Evolutionary conservation across 768 basidiomycete genomes (phyloP).

Genomic region (Agaricus sinodeliciosus): DNA sequence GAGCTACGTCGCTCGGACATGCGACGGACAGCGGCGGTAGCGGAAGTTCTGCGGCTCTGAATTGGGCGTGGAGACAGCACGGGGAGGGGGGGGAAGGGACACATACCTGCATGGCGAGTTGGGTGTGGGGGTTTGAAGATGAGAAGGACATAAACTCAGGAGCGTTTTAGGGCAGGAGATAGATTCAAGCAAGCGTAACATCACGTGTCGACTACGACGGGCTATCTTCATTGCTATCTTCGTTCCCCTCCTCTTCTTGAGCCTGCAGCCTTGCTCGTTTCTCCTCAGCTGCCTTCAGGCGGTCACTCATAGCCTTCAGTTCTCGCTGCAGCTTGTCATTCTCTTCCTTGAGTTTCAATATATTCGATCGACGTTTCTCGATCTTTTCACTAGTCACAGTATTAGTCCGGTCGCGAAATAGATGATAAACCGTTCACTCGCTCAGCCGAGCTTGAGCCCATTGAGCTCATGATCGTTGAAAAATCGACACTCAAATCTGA

Average conservation of each 20-base stretch:
- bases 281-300: slow-evolving; percentile 70
- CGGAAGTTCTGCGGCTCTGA: slow-evolving; percentile 38
- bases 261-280: slow-evolving; percentile 41
- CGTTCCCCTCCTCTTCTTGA: slow-evolving; percentile 24
- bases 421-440: slow-evolving; percentile 29
- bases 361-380: slow-evolving; percentile 72
- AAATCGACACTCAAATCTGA: slow-evolving; percentile 37
- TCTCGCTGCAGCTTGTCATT: slow-evolving; percentile 74
- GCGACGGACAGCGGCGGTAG: slow-evolving; percentile 28
- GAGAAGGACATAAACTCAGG: not conserved
- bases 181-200: not conserved
- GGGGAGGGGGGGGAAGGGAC: slow-evolving; percentile 10
- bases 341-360: slow-evolving; percentile 70
- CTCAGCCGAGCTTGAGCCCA: slow-evolving; percentile 27
- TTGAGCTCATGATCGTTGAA: slow-evolving; percentile 33
- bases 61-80: slow-evolving; percentile 8
- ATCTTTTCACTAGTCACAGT: slow-evolving; percentile 35
- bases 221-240: slow-evolving; percentile 16
- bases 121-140: slow-evolving; percentile 8
- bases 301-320: slow-evolving; percentile 66
- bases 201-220: slow-evolving; percentile 1
- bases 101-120: slow-evolving; percentile 3
- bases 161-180: not conserved
- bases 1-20: slow-evolving; percentile 43
- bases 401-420: not conserved